Evolutionary conservation across 148 eudicot genomes (phyloP), one percentile per base, ranked within the genome.

Genomic region (Gaultheria prostrata): DNA sequence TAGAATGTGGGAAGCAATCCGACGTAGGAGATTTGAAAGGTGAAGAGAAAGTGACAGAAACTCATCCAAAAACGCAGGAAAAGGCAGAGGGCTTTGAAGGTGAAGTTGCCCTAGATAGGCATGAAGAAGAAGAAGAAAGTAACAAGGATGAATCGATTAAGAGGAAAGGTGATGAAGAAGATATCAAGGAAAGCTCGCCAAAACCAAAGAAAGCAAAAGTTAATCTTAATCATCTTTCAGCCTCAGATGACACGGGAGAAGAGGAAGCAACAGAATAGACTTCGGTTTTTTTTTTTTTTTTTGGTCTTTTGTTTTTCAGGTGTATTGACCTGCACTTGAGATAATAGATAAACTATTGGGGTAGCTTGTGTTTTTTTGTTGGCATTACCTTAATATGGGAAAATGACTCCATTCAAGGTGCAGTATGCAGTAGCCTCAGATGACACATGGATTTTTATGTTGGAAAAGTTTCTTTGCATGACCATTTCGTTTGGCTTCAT

Each of bases 231-330:
- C 98, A 95, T 85, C 89, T 95, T 79, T 86, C 94, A 82, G 87
- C 96, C 50, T 88, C 93, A n/a, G 98, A 95, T 83, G 98, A 95
- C 83, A 88, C 88, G 43, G 90, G 88, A 76, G 98, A 90, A 89
- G 93, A 90, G 35, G 95, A 91, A 78, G 91, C 89, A 13, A 77
- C 30, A 51, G n/a, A 7, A 8, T 51, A 51, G 61, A 28, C 72
- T 28, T 2, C 4, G 43, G 43, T 39, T 35, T 35, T 3, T 39
- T 39, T 28, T 3, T 10, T 18, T 18, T 63, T 21, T 21, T 8
- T 59, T 59, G 26, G 26, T 21, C 7, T 59, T 61, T 61, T 2
- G 0, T 0, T 21, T 21, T 43, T 74, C 48, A 48, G 53, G 30
- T 21, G 6, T 43, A 9, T 74, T 74, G 21, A 74, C 78, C 49